phyloP scores from a whole-genome alignment of 2,329 filamentous ascomycete genomes.

The Cucurbitaria berberidis region DNA sequence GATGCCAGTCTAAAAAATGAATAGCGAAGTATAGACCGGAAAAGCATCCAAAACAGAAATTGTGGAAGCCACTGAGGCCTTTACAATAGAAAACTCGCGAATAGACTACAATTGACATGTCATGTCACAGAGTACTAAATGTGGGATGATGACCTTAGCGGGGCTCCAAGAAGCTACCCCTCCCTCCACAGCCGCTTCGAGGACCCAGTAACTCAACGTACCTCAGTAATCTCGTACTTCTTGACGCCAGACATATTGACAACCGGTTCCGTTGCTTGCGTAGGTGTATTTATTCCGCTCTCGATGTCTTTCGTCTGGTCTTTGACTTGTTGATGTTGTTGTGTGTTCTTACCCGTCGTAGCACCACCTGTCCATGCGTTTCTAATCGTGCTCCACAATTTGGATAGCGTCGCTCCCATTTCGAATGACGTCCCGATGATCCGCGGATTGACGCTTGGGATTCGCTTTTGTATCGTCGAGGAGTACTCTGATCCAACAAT shows the following conservation, averaged over 20 bases:
- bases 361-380: constrained; percentile 24
- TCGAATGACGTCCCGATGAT: constrained; percentile 39
- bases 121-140: constrained; percentile 5
- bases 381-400: constrained; percentile 41
- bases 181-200: constrained; percentile 24
- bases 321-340: constrained; percentile 18
- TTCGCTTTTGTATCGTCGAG: constrained; percentile 2
- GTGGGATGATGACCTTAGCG: constrained; percentile 27
- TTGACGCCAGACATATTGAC: constrained; percentile 38
- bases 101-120: background rate
- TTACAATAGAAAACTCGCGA: too few species aligned
- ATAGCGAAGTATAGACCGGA: background rate
- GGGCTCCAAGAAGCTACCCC: constrained; percentile 35
- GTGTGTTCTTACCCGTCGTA: constrained; percentile 14
- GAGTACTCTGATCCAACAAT: constrained; percentile 5
- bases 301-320: constrained; percentile 17
- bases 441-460: constrained; percentile 17
- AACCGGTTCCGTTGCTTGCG: constrained; percentile 14
- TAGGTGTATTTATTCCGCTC: constrained; percentile 20
- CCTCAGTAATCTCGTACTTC: constrained; percentile 46
- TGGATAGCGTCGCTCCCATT: constrained; percentile 41
- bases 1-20: background rate
- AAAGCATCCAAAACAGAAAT: too few species aligned
- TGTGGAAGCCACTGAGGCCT: too few species aligned
- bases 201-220: constrained; percentile 25